These are phyloP conservation scores for Trapa incisa DNA, from an alignment of 345 rosid genomes.

Conservation along the genomic window DNA sequence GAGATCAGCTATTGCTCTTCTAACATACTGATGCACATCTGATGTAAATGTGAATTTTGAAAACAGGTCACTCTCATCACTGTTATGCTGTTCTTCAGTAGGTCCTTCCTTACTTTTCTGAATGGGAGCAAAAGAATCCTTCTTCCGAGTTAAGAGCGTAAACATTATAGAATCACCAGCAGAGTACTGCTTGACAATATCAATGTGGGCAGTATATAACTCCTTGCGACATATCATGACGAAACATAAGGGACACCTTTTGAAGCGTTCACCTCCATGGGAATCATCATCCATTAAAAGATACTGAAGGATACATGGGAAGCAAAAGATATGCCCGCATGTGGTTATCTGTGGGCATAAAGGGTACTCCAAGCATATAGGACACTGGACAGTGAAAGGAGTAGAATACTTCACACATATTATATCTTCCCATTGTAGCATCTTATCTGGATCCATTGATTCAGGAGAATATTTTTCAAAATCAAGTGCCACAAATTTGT, in stretches of 20 bases:
- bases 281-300: conserved; percentile 62
- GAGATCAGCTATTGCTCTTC: conserved; percentile 75
- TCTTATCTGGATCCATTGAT: conserved; percentile 80
- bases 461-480: conserved; percentile 56
- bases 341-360: conserved; percentile 89
- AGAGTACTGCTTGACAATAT: conserved; percentile 50
- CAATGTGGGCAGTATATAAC: conserved; percentile 58
- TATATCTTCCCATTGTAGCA: conserved; percentile 81
- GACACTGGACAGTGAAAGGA: conserved; percentile 73
- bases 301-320: conserved; percentile 77
- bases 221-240: conserved; percentile 77
- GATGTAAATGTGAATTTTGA: conserved; percentile 70
- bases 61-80: conserved; percentile 34
- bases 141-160: conserved; percentile 67
- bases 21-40: conserved; percentile 71
- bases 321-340: conserved; percentile 96
- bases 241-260: conserved; percentile 89
- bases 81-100: conserved; percentile 4
- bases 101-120: conserved; percentile 28
- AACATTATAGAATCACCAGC: conserved; percentile 65
- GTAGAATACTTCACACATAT: conserved; percentile 79
- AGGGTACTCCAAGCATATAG: conserved; percentile 87
- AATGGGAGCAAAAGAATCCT: conserved; percentile 48
- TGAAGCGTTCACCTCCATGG: conserved; percentile 47
- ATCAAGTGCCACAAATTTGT: conserved; percentile 81